Evolutionary conservation across 192 early-diverging fungal species (phyloP), one percentile per base, ranked within the genome.

Genomic region (Umbelopsis sp.): DNA sequence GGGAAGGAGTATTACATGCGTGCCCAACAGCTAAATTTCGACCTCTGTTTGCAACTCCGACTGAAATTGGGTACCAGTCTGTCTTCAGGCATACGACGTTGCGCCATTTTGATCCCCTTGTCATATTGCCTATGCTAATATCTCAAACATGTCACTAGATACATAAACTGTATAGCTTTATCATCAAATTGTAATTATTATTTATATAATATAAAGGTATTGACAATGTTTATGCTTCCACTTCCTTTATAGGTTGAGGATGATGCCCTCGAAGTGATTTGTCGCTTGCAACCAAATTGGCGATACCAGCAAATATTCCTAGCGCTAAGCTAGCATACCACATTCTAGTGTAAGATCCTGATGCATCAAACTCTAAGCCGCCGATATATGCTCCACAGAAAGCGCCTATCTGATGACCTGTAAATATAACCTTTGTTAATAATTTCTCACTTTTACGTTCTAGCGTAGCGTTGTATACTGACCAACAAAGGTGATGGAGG

Each of bases 371-470:
- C 21, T 71, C 71, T 3, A 76, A 66, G 38, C 78, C 78, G 20
- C 71, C 78, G 1, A 80, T 29, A 53, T 73, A 80, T 24, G 78
- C 73, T 51, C 78, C 78, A 53, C 66, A 45, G 32, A 80, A 80
- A 16, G 74, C 69, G 4, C 74, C 78, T 5, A 80, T 70, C 53
- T 80, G 78, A 41, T 80, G 78, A 31, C 74, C 76, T 54, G 24
- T 38, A 20, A 25, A 25, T 0, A 22, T 0, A 6, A 45, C 24
- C 8, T 11, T 65, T 36, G 11, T 29, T 34, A 32, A 34, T 32
- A 0, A 14, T 11, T 34, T 4, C 14, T 34, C 14, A n/a, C 1
- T 16, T 62, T 5, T 4, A 34, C 5, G 20, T 49, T 0, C 38
- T 53, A 1, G 9, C 12, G 1, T 24, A 53, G 14, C 32, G 26